Percentiles rank a stretch among this genome's conserved stretches.
Conservation (phyloP, 1,284 basidiomycete species). For the Kwoniella shivajii region DNA sequence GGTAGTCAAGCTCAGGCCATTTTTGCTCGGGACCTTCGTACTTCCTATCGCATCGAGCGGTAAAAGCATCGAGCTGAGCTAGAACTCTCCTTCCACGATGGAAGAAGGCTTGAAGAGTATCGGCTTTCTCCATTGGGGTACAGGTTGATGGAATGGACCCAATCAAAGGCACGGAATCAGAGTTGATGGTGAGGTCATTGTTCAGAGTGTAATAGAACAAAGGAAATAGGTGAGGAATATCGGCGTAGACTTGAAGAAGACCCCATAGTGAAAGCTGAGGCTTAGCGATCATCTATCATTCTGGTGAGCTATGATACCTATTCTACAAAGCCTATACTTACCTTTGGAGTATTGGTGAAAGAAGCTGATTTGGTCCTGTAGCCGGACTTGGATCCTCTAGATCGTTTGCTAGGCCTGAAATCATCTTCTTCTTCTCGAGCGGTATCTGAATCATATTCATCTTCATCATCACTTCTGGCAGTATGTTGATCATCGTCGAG, state of each 20-base stretch:
- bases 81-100: conserved; percentile 48
- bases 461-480: conserved; percentile 26
- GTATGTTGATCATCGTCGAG: conserved; percentile 32
- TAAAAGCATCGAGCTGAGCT: conserved; percentile 52
- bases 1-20: conserved; percentile 45
- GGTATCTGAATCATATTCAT: conserved; percentile 30
- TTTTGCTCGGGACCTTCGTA: conserved; percentile 42
- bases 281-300: conserved; percentile 6
- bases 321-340: not conserved
- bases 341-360: conserved; percentile 18
- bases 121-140: conserved; percentile 42
- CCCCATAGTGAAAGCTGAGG: conserved; percentile 40
- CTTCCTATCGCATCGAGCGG: conserved; percentile 45
- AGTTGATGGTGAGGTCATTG: conserved; percentile 49
- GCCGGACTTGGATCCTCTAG: conserved; percentile 21
- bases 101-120: conserved; percentile 40
- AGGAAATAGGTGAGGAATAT: conserved; percentile 44
- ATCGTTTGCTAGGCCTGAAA: conserved; percentile 37
- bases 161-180: conserved; percentile 50
- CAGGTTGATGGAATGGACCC: conserved; percentile 48
- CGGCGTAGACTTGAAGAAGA: conserved; percentile 42
- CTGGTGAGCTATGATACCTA: not conserved
- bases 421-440: conserved; percentile 42
- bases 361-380: conserved; percentile 22
- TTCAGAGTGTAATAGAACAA: conserved; percentile 53